Conservation (phyloP, 1,284 basidiomycete species). For the Tilletia setariae region DNA sequence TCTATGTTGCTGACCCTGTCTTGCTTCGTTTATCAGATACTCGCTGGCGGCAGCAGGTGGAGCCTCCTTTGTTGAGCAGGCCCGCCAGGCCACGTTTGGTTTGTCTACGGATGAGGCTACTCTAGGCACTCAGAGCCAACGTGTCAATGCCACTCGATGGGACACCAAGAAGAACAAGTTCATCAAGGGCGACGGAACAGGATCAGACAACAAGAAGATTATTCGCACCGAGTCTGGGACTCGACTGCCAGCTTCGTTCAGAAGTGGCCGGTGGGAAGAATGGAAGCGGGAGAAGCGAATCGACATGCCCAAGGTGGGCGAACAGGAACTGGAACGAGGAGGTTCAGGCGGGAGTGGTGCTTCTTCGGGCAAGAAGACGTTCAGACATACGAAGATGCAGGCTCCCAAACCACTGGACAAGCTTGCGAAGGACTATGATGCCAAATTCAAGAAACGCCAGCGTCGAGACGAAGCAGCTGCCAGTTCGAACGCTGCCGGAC, state of each 20-base stretch:
- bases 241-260: conserved; percentile 86
- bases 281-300: conserved; percentile 79
- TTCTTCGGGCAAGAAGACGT: conserved; percentile 21
- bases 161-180: conserved; percentile 97
- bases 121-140: conserved; percentile 43
- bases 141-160: conserved; percentile 68
- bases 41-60: conserved; percentile 62
- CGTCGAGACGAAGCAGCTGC: conserved; percentile 21
- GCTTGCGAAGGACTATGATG: conserved; percentile 24
- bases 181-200: conserved; percentile 74
- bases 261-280: conserved; percentile 87
- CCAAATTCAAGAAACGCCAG: conserved; percentile 36
- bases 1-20: not conserved
- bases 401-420: conserved; percentile 34
- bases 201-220: conserved; percentile 90
- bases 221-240: conserved; percentile 89
- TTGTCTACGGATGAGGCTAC: conserved; percentile 69
- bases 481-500: not conserved
- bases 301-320: conserved; percentile 74
- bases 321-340: conserved; percentile 61
- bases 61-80: conserved; percentile 79
- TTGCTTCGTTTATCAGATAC: conserved; percentile 11
- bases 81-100: conserved; percentile 75
- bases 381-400: conserved; percentile 37
- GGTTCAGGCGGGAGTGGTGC: not conserved